A percentile compares a stretch with the other conserved stretches of the same genome.
These are phyloP conservation scores for Phytophthora constricta DNA, from an alignment of 352 stramenopile species.

Conservation along the genomic window DNA sequence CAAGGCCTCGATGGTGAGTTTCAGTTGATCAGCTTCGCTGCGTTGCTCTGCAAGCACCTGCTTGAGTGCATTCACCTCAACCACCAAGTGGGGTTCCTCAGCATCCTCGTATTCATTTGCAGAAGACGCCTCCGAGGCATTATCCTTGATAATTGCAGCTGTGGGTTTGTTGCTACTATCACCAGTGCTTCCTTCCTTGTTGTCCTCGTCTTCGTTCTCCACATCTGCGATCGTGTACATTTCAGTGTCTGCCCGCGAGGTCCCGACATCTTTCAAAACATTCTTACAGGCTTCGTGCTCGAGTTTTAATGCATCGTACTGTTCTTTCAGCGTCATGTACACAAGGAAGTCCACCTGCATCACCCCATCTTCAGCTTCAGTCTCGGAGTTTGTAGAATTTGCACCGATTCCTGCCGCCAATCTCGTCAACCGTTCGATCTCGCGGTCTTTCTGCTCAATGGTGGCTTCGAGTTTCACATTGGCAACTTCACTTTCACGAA, in stretches of 20 bases:
- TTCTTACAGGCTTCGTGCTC: constrained; percentile 44
- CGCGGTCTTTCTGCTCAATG: constrained; percentile 50
- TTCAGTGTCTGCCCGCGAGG: neutral
- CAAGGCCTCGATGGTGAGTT: constrained; percentile 27
- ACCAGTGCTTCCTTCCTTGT: constrained; percentile 6
- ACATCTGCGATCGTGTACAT: constrained; percentile 29
- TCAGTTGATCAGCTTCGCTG: constrained; percentile 29
- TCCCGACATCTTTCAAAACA: constrained; percentile 13
- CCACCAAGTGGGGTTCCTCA: constrained; percentile 58
- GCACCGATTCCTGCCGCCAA: constrained; percentile 44
- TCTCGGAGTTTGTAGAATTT: constrained; percentile 6
- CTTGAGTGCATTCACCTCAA: constrained; percentile 63
- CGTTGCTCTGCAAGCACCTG: constrained; percentile 24
- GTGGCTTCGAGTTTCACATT: constrained; percentile 67
- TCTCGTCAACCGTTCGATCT: constrained; percentile 53
- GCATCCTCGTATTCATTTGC: constrained; percentile 66
- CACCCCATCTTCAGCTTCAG: constrained; percentile 37
- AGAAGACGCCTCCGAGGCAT: constrained; percentile 57
- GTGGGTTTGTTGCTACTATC: constrained; percentile 6
- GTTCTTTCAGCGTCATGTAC: constrained; percentile 59
- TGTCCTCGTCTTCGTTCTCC: constrained; percentile 35
- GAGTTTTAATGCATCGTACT: constrained; percentile 55
- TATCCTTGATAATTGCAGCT: constrained; percentile 25
- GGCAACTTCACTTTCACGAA: constrained; percentile 57
- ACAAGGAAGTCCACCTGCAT: constrained; percentile 64